Evolutionary conservation across 140 eudicot genomes (phyloP).

Genomic region (Eryngium alpinum): DNA sequence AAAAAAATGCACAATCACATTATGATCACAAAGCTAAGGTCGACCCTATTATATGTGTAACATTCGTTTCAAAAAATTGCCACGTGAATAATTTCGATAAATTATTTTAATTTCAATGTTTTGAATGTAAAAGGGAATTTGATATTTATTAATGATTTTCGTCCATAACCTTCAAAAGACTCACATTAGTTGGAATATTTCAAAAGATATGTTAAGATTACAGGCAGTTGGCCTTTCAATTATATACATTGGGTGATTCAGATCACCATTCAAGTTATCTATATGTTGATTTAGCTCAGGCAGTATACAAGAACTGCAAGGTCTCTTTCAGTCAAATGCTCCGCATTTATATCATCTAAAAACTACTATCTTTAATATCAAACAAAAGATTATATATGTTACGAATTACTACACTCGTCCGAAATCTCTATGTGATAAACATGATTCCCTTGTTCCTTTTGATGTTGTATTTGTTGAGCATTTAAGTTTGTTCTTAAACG

Average conservation of each 20-base stretch:
- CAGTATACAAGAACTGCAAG: not conserved
- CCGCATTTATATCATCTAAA: not conserved
- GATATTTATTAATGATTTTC: too few relatives aligned
- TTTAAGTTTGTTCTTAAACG: not conserved
- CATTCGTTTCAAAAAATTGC: too few relatives aligned
- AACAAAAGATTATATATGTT: not conserved
- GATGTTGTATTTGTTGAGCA: not conserved
- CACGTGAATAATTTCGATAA: too few relatives aligned
- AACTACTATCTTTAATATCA: not conserved
- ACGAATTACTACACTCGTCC: not conserved
- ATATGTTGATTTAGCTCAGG: not conserved
- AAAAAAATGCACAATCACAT: too few relatives aligned
- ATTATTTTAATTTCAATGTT: too few relatives aligned
- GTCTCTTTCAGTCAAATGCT: not conserved
- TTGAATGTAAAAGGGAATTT: too few relatives aligned
- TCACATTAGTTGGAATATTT: too few relatives aligned
- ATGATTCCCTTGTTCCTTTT: not conserved
- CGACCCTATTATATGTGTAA: too few relatives aligned
- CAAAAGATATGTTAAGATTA: too few relatives aligned
- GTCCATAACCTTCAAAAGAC: too few relatives aligned
- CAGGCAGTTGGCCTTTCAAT: not conserved
- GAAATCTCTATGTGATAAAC: not conserved
- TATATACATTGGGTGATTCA: not conserved
- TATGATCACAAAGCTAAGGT: too few relatives aligned
- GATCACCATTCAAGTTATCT: not conserved